Base-by-base conservation (phyloP, 805 yeast genomes). In the Suhomyces vadensis region DNA sequence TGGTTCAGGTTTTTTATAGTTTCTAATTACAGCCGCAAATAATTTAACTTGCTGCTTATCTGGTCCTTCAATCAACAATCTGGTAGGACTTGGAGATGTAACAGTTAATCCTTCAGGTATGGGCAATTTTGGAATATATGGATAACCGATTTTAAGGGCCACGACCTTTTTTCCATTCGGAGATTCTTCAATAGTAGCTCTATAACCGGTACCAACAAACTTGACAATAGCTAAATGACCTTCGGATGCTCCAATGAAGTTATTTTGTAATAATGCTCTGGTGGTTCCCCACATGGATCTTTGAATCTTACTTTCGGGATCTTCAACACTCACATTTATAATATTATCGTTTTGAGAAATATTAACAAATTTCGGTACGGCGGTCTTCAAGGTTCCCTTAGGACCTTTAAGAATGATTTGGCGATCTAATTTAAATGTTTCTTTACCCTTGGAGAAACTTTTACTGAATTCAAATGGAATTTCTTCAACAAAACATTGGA, bases 161-260 rank as follows among this genome's bases (percentile, higher is more conserved):
- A 92, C 84, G 61, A 77, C 74, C 46, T 79, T 73, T 26, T 67
- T 70, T 13, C 80, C 82, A 16, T 51, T 47, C 19, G 66, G 67
- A 31, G 64, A 65, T 37, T 77, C 78, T 54, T 87, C 95, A 14
- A 92, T 61, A 48, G 79, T 75, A 2, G 95, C 96, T 67, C 98
- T 83, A 77, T 87, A 94, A 63, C 99, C 99, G 9, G 98, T 92
- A 52, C 99, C 99, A 13, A 89, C 95, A 53, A 94, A 84, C 66
- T 82, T 87, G 51, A 94, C 75, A 44, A 91, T 85, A 20, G 94
- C 81, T 49, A 89, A 67, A 63, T 94, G 98, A 10, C 98, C 98
- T 56, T 91, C 98, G 31, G 89, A 82, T 31, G 90, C 95, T 41
- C 99, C 99, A 27, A 79, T 72, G 22, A 92, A 75, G 53, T 85